A percentile compares a stretch with the other conserved stretches of the same genome.
phyloP scores from a whole-genome alignment of 106 monocot species.

The Apostasia shenzhenica region DNA sequence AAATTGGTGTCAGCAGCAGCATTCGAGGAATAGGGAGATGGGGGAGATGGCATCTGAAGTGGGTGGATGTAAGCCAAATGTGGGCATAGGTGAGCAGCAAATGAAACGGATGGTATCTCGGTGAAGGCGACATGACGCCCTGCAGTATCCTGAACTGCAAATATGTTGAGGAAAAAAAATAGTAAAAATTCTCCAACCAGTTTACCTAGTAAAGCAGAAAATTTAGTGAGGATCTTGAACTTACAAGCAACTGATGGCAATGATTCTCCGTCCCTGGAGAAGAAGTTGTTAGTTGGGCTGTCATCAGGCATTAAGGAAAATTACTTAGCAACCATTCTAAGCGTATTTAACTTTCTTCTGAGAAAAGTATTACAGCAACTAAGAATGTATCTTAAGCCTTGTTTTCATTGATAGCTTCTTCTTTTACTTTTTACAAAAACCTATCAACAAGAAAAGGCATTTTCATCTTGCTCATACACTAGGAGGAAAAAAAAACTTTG shows the following conservation, averaged over 20 bases:
- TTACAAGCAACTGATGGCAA: slow-evolving; percentile 1
- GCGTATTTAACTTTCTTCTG: not conserved
- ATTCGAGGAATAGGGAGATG: not conserved
- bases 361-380: not conserved
- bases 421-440: not conserved
- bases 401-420: not conserved
- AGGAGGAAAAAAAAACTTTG: too few species aligned
- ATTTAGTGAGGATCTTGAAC: not conserved
- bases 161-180: not conserved
- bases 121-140: not conserved
- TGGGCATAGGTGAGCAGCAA: not conserved
- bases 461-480: not conserved
- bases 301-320: not conserved
- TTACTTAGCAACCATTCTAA: not conserved
- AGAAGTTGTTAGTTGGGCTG: not conserved
- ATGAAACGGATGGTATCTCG: slow-evolving; percentile 1
- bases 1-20: not conserved
- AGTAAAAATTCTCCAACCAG: not conserved
- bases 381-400: not conserved
- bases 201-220: not conserved
- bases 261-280: not conserved
- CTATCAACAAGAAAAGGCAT: not conserved
- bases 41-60: not conserved
- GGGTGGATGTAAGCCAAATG: not conserved
- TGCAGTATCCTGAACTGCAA: not conserved